A percentile compares a stretch with the other conserved stretches of the same genome.
phyloP scores from a whole-genome alignment of 129 eudicot genomes.

The Artemisia argyi region DNA sequence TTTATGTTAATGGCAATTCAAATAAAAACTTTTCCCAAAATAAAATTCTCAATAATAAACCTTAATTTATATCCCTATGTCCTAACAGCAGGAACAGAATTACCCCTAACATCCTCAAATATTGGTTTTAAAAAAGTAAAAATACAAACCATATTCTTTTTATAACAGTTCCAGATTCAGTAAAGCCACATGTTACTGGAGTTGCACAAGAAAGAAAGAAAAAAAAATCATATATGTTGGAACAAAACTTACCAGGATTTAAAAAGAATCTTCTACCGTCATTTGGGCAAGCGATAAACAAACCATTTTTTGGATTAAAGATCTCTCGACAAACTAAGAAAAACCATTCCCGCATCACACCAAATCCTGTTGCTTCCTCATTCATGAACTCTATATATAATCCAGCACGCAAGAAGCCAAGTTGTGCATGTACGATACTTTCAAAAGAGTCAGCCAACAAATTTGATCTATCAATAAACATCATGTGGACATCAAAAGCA shows the following conservation, averaged over 20 bases:
- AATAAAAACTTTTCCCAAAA: background rate
- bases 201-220: background rate
- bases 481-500: constrained; percentile 62
- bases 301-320: constrained; percentile 69
- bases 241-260: constrained; percentile 60
- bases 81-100: too few species aligned
- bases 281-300: constrained; percentile 71
- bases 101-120: too few species aligned
- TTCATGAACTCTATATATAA: constrained; percentile 73
- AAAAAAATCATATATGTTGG: background rate
- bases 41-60: background rate
- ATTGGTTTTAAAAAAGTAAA: too few species aligned
- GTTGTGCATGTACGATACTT: constrained; percentile 51
- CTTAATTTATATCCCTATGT: too few species aligned
- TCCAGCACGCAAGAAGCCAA: constrained; percentile 51
- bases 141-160: too few species aligned
- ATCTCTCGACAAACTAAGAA: constrained; percentile 80
- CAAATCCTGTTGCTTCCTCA: constrained; percentile 94
- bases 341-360: constrained; percentile 89
- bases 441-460: constrained; percentile 72
- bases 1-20: background rate
- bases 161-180: too few species aligned
- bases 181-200: background rate
- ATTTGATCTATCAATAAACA: constrained; percentile 80
- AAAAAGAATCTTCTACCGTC: constrained; percentile 83